A percentile compares a stretch with the other conserved stretches of the same genome.
These are phyloP conservation scores for Fusarium abutilonis DNA, from an alignment of 2,329 filamentous ascomycete species.

Conservation along the genomic window DNA sequence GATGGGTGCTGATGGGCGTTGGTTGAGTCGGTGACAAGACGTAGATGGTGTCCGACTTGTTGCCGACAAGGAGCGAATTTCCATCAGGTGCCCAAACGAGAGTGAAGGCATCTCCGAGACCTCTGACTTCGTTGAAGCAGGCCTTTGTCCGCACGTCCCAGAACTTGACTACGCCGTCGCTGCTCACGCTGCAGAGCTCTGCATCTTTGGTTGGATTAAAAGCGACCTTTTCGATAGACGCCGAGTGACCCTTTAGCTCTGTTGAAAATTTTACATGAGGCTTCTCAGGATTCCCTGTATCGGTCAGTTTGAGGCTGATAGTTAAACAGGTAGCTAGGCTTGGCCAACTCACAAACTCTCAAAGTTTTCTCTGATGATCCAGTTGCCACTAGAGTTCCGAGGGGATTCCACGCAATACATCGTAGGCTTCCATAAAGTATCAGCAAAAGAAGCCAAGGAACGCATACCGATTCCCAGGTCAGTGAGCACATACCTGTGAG, in stretches of 20 bases:
- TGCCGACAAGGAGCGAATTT: constrained; percentile 74
- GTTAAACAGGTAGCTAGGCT: not conserved
- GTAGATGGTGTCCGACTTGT: constrained; percentile 73
- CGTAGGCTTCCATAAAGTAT: constrained; percentile 65
- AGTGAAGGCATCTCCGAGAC: constrained; percentile 73
- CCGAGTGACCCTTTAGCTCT: constrained; percentile 74
- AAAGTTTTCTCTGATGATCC: constrained; percentile 76
- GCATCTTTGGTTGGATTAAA: constrained; percentile 82
- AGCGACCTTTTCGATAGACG: constrained; percentile 76
- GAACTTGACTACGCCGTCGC: constrained; percentile 78
- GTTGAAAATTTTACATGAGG: constrained; percentile 78
- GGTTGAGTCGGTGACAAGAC: constrained; percentile 69
- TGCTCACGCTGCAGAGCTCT: constrained; percentile 78
- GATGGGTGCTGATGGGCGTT: constrained; percentile 65
- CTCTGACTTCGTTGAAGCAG: constrained; percentile 74
- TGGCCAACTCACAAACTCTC: constrained; percentile 70
- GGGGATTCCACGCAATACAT: constrained; percentile 88
- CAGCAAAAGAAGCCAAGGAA: constrained; percentile 18
- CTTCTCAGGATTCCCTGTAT: constrained; percentile 78
- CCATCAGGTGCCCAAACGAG: constrained; percentile 80
- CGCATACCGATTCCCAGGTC: constrained; percentile 17
- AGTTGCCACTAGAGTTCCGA: constrained; percentile 84
- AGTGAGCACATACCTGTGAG: constrained; percentile 63
- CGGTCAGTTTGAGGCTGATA: not conserved
- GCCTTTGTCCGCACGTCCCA: constrained; percentile 82